These are phyloP conservation scores for Vishniacozyma victoriae DNA, from an alignment of 768 basidiomycete genomes.

Conservation along the genomic window DNA sequence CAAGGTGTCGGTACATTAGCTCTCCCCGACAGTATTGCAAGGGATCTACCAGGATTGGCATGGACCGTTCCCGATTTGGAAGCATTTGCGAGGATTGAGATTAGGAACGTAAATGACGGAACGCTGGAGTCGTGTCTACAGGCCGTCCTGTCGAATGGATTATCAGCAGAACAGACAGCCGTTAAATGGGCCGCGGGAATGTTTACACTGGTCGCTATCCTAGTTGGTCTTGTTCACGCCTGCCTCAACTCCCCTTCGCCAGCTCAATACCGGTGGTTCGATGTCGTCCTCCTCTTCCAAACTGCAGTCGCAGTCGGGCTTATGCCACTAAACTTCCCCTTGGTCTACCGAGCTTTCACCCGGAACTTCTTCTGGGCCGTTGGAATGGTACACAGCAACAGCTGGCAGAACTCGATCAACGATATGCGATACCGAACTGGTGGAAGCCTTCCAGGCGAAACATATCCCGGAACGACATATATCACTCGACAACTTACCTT, in stretches of 20 bases:
- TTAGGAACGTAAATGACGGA: conserved; percentile 64
- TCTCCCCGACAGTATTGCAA: conserved; percentile 48
- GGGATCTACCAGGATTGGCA: conserved; percentile 68
- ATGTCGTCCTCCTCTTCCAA: conserved; percentile 77
- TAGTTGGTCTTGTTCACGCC: conserved; percentile 58
- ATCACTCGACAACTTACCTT: conserved; percentile 65
- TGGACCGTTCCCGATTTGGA: conserved; percentile 87
- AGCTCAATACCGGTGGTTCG: conserved; percentile 70
- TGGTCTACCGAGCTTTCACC: conserved; percentile 70
- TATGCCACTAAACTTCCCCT: conserved; percentile 79
- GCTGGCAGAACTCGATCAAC: conserved; percentile 71
- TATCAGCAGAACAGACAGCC: conserved; percentile 66
- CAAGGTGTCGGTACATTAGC: conserved; percentile 45
- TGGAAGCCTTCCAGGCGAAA: conserved; percentile 60
- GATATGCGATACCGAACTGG: conserved; percentile 77
- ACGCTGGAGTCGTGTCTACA: conserved; percentile 81
- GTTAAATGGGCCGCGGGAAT: conserved; percentile 74
- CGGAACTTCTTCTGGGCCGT: conserved; percentile 86
- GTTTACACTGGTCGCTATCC: conserved; percentile 49
- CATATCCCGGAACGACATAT: conserved; percentile 61
- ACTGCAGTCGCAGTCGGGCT: conserved; percentile 69
- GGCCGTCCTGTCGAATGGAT: conserved; percentile 84
- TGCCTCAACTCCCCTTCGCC: conserved; percentile 49
- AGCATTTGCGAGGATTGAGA: conserved; percentile 72
- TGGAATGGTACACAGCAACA: conserved; percentile 58